Base-by-base conservation (phyloP, 192 early-diverging fungal genomes). In the Geranomyces variabilis region DNA sequence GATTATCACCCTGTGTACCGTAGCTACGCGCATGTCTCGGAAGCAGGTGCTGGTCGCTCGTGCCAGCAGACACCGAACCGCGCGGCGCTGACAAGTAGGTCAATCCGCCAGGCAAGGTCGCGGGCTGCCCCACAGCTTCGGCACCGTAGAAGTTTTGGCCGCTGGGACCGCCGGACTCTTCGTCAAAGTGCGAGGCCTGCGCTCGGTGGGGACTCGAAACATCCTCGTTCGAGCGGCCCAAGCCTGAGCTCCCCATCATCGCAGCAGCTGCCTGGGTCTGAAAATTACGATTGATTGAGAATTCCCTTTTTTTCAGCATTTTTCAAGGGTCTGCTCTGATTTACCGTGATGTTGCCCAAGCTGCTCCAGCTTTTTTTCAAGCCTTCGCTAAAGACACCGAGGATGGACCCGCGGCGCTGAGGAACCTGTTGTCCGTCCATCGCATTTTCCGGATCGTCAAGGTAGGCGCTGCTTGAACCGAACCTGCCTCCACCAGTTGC, bases 341-440 rank as follows among this genome's bases (percentile, higher is more conserved):
- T 36, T 69, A 70, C 69, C 34, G 69, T 70, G 14, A 70, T 41
- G 29, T 47, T 70, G 22, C 69, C 69, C 33, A 70, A 56, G 34
- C 69, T 70, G 8, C 57, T 55, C 69, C 69, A 70, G 44, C 69
- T 70, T 36, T 70, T 70, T 29, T 70, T 70, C 57, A 70, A 57
- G 15, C 61, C 69, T 7, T 29, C 43, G 19, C 69, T 56, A 62
- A 70, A 70, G 17, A 70, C 69, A 1, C 31, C 22, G 17, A 70
- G 34, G 19, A 70, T 45, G 36, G 69, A 70, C 24, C 47, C 47
- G 19, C 69, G 69, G 43, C 69, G 59, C 1, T 60, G 67, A 15
- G n/a, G 55, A 6, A 33, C 13, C 30, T 43, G 21, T 21, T 66
- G 43, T 14, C 46, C 44, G 21, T 70, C 69, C 21, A 70, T 28